Evolutionary conservation across 1,284 basidiomycete species (phyloP).

Genomic region (Filobasidium uniguttulatum): DNA sequence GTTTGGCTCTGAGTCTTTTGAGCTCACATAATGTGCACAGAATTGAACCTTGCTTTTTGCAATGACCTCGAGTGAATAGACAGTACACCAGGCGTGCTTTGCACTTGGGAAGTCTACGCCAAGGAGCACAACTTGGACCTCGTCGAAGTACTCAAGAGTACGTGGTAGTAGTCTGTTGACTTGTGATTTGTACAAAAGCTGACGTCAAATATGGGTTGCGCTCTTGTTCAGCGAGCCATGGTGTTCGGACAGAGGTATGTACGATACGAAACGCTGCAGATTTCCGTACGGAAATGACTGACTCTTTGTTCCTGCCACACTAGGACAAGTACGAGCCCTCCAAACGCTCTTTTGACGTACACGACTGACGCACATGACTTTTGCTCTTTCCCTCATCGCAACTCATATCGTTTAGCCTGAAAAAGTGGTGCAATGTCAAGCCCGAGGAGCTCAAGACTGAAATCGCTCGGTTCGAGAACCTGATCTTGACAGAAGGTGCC

Average conservation of each 20-base stretch:
- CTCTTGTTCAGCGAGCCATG: conserved; percentile 8
- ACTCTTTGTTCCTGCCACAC: no score
- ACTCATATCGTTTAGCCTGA: no score
- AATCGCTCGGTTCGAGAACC: conserved; percentile 26
- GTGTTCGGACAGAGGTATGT: conserved; percentile 15
- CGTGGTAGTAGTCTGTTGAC: conserved; percentile 7
- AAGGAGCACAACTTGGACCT: conserved; percentile 31
- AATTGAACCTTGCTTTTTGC: no score
- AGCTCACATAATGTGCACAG: no score
- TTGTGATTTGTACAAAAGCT: neutral
- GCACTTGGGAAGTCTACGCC: conserved; percentile 32
- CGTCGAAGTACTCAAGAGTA: conserved; percentile 31
- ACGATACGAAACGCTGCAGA: no score
- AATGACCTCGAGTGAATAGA: conserved; percentile 13
- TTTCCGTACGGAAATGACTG: no score
- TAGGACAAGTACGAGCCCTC: no score
- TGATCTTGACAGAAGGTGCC: conserved; percentile 31
- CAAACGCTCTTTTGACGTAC: no score
- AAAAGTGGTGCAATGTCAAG: conserved; percentile 10
- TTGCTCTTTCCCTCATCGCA: neutral
- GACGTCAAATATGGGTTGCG: neutral
- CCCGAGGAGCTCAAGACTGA: conserved; percentile 13
- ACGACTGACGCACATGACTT: neutral
- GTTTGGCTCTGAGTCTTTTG: conserved; percentile 3
- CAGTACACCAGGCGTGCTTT: conserved; percentile 33